Conservation (phyloP, 2,329 filamentous ascomycete species). For the Celoporthe dispersa region DNA sequence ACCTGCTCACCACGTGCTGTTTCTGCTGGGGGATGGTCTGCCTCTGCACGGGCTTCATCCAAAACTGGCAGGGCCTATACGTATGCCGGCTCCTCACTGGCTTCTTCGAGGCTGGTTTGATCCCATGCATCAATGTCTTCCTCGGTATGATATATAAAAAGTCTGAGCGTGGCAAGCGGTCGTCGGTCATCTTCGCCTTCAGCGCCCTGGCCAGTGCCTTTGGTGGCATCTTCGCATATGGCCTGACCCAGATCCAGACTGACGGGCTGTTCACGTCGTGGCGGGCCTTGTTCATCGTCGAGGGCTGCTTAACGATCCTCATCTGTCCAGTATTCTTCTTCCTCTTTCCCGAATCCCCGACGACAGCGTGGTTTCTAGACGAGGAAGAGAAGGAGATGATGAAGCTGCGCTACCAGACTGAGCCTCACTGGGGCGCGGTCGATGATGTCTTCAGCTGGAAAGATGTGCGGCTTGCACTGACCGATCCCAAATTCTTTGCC, state of each 20-base stretch:
- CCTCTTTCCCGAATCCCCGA: constrained; percentile 36
- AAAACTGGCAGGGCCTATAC: constrained; percentile 36
- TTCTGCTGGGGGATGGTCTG: constrained; percentile 35
- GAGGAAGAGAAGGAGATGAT: constrained; percentile 36
- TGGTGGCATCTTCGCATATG: constrained; percentile 48
- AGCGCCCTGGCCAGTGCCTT: constrained; percentile 47
- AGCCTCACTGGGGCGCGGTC: constrained; percentile 35
- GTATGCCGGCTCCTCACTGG: constrained; percentile 32
- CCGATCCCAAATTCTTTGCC: constrained; percentile 40
- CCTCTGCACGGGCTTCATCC: constrained; percentile 39
- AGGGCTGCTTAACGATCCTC: constrained; percentile 45
- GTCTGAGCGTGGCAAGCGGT: constrained; percentile 35
- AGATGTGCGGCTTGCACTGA: constrained; percentile 33
- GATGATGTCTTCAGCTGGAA: constrained; percentile 37
- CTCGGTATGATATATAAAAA: constrained; percentile 44
- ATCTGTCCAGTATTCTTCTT: constrained; percentile 39
- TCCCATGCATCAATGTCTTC: constrained; percentile 45
- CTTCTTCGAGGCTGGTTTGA: constrained; percentile 41
- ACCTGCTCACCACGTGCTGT: constrained; percentile 36
- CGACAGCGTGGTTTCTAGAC: constrained; percentile 38
- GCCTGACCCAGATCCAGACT: constrained; percentile 42
- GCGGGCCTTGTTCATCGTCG: constrained; percentile 47
- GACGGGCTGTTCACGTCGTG: constrained; percentile 42
- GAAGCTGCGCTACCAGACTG: constrained; percentile 34
- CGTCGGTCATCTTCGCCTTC: constrained; percentile 45